Conservation (phyloP, 208 protist genomes). For the Acanthamoeba sp. region DNA sequence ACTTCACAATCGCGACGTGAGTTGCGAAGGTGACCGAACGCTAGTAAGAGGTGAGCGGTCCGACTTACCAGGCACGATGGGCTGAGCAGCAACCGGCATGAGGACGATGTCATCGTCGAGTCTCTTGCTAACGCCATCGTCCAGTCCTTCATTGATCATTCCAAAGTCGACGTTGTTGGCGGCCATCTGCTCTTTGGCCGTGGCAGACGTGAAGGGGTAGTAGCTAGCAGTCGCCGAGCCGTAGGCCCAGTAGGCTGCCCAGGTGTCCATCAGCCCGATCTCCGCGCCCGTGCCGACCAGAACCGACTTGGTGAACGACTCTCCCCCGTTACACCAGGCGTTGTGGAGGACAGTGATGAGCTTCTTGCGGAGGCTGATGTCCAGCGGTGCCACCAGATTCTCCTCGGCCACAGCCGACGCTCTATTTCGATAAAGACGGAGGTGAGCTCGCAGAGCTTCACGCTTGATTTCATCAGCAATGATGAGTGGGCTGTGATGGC, state of each 20-base stretch:
- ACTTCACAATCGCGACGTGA: neutral
- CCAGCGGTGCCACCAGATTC: neutral
- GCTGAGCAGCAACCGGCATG: neutral
- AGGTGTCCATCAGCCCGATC: neutral
- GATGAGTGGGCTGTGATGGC: neutral
- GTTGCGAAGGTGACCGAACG: neutral
- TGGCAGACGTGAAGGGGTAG: neutral
- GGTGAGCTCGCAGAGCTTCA: neutral
- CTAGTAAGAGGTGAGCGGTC: neutral
- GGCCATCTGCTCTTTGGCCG: neutral
- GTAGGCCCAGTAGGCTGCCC: neutral
- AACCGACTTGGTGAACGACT: neutral
- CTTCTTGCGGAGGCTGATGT: neutral
- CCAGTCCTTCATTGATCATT: neutral
- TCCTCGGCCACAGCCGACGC: neutral
- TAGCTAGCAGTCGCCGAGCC: neutral
- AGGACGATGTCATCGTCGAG: neutral
- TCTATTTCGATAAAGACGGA: neutral
- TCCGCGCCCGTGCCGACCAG: neutral
- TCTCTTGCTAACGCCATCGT: neutral
- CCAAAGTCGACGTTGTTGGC: slow-evolving; percentile 41
- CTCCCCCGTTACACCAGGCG: neutral
- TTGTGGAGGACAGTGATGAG: neutral
- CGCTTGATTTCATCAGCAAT: neutral
- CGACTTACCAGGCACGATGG: neutral